phyloP scores from a whole-genome alignment of 1,284 basidiomycete species.

The Malassezia psittaci region DNA sequence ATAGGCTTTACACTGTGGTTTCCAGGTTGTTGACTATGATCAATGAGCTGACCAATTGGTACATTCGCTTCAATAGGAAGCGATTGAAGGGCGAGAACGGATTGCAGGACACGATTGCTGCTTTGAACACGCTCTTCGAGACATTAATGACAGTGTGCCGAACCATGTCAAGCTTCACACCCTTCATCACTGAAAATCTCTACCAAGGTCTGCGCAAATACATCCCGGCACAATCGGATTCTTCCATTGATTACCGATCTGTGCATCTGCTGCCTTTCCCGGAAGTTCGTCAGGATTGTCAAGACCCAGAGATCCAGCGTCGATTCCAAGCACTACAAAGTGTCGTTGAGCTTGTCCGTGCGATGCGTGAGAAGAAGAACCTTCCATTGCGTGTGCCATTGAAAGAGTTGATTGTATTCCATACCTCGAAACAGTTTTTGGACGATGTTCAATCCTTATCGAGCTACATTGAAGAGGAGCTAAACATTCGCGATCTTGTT shows the following conservation, averaged over 20 bases:
- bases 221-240: constrained; percentile 52
- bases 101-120: constrained; percentile 72
- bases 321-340: constrained; percentile 88
- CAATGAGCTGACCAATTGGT: constrained; percentile 98
- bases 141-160: constrained; percentile 84
- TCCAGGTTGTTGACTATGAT: constrained; percentile 84
- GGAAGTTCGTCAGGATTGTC: constrained; percentile 83
- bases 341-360: constrained; percentile 83
- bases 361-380: constrained; percentile 76
- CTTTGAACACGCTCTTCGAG: constrained; percentile 93
- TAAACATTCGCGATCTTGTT: constrained; percentile 81
- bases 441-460: constrained; percentile 75
- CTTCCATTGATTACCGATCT: constrained; percentile 68
- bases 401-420: constrained; percentile 87
- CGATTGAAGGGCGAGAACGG: constrained; percentile 93
- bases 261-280: constrained; percentile 95
- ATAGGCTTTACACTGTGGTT: constrained; percentile 95
- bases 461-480: constrained; percentile 83
- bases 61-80: constrained; percentile 95
- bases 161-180: constrained; percentile 96
- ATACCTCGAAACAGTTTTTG: constrained; percentile 72
- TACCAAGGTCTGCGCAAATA: constrained; percentile 81
- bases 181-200: constrained; percentile 92
- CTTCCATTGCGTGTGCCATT: constrained; percentile 65
- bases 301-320: constrained; percentile 88